Conservation (phyloP, 176 grass and related monocot genomes). For the Calamus simplicifolius region DNA sequence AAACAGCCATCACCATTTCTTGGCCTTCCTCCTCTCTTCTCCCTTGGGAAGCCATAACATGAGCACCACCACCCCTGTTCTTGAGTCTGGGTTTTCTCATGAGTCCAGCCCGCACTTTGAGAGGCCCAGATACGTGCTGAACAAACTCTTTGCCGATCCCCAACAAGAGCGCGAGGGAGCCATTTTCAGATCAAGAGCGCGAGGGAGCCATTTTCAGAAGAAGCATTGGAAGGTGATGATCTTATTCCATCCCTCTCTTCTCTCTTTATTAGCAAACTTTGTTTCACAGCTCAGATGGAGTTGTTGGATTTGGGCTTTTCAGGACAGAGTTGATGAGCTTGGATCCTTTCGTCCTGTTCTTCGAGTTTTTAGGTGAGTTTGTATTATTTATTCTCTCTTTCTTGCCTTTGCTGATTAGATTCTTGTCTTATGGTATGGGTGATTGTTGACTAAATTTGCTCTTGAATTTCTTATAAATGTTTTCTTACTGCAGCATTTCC, state of each 20-base stretch:
- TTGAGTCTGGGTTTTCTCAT: too few relatives aligned
- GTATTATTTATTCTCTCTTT: too few relatives aligned
- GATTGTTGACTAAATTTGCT: not conserved
- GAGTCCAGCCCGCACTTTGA: constrained; percentile 9
- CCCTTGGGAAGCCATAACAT: too few relatives aligned
- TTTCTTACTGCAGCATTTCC: constrained; percentile 28
- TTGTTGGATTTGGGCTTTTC: constrained; percentile 6
- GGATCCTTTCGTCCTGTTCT: constrained; percentile 29
- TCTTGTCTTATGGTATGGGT: not conserved
- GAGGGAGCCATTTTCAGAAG: constrained; percentile 63
- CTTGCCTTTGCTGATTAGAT: not conserved
- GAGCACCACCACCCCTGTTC: too few relatives aligned
- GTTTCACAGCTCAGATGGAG: too few relatives aligned
- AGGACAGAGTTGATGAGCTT: constrained; percentile 61
- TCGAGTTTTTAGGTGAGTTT: too few relatives aligned
- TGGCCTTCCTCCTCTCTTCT: too few relatives aligned
- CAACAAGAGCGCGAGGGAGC: constrained; percentile 67
- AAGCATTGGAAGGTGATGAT: constrained; percentile 66
- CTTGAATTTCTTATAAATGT: not conserved
- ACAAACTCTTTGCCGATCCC: constrained; percentile 58
- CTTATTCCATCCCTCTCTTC: not conserved
- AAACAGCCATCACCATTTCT: too few relatives aligned
- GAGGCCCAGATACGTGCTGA: constrained; percentile 45
- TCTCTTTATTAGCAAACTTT: not conserved
- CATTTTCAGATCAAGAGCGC: constrained; percentile 59